Conservation (phyloP, 352 stramenopile genomes). For the Phytopythium aichiense region DNA sequence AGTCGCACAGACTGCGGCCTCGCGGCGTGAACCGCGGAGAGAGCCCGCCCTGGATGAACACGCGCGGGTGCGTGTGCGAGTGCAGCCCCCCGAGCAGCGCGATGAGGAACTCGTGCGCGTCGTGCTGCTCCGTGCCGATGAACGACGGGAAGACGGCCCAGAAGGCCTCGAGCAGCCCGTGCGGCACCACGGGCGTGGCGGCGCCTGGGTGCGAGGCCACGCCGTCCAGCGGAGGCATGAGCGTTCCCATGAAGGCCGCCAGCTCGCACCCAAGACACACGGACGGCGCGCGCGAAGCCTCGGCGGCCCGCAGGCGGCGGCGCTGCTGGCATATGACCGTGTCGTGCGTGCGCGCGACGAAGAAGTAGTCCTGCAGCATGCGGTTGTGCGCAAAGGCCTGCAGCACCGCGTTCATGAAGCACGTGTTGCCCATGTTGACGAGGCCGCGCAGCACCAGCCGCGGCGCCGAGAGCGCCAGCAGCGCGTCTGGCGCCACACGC, state of each 20-base stretch:
- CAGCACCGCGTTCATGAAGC: conserved; percentile 81
- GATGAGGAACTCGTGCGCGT: conserved; percentile 74
- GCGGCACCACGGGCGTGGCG: conserved; percentile 37
- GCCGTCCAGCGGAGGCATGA: conserved; percentile 17
- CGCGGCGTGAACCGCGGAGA: conserved; percentile 60
- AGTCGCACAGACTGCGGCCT: conserved; percentile 62
- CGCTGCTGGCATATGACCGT: conserved; percentile 63
- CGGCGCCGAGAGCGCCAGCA: conserved; percentile 10
- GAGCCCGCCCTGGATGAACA: conserved; percentile 28
- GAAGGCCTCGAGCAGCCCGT: conserved; percentile 57
- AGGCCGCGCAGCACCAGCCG: conserved; percentile 45
- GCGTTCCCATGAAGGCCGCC: conserved; percentile 32
- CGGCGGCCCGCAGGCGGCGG: conserved; percentile 13
- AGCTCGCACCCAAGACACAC: conserved; percentile 68
- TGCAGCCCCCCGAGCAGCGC: conserved; percentile 59
- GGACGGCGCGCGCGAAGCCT: conserved; percentile 9
- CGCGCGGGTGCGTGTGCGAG: conserved; percentile 46
- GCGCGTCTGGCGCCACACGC: background rate
- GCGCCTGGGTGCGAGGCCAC: background rate
- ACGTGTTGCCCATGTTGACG: conserved; percentile 85
- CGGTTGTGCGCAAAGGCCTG: conserved; percentile 69
- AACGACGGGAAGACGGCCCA: conserved; percentile 53
- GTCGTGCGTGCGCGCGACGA: conserved; percentile 54
- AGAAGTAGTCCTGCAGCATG: conserved; percentile 70
- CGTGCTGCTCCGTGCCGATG: conserved; percentile 61